Conservation (phyloP, 805 yeast species). For the Lipomyces yamanashiensis region DNA sequence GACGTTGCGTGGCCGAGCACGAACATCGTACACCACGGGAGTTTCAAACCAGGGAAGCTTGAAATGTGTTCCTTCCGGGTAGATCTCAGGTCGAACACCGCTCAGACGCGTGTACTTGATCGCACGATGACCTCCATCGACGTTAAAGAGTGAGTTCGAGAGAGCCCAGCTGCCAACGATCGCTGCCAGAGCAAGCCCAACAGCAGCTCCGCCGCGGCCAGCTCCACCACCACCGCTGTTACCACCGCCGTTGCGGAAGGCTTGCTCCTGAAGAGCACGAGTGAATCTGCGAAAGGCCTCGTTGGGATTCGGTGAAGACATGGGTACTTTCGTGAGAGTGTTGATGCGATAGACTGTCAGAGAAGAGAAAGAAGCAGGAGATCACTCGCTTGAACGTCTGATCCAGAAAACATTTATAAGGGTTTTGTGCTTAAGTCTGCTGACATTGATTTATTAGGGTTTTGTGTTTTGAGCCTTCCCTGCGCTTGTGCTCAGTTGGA, state of each 20-base stretch:
- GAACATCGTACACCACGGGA: conserved; percentile 89
- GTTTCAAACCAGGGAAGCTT: conserved; percentile 94
- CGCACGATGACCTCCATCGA: conserved; percentile 99
- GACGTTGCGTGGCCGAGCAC: conserved; percentile 96
- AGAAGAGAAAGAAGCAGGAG: not conserved
- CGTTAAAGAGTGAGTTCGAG: conserved; percentile 71
- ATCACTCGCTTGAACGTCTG: not conserved
- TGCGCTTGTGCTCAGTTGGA: not conserved
- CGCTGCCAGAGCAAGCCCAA: conserved; percentile 62
- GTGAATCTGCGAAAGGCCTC: conserved; percentile 31
- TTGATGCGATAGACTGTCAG: not conserved
- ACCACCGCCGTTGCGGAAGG: conserved; percentile 18
- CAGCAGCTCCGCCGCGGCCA: conserved; percentile 46
- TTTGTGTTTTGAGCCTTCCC: too few relatives aligned
- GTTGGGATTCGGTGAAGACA: conserved; percentile 24
- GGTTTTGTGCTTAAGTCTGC: not conserved
- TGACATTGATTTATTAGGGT: too few relatives aligned
- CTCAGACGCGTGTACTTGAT: conserved; percentile 85
- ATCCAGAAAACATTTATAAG: not conserved
- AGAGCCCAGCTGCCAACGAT: conserved; percentile 61
- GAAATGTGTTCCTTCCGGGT: conserved; percentile 93
- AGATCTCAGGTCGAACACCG: conserved; percentile 83
- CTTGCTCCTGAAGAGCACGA: conserved; percentile 32
- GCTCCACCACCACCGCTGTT: conserved; percentile 18
- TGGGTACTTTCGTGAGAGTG: not conserved